Percentiles rank a stretch among this genome's conserved stretches.
These are phyloP conservation scores for Effrenium voratum DNA, from an alignment of 73 alveolate species.

Conservation along the genomic window DNA sequence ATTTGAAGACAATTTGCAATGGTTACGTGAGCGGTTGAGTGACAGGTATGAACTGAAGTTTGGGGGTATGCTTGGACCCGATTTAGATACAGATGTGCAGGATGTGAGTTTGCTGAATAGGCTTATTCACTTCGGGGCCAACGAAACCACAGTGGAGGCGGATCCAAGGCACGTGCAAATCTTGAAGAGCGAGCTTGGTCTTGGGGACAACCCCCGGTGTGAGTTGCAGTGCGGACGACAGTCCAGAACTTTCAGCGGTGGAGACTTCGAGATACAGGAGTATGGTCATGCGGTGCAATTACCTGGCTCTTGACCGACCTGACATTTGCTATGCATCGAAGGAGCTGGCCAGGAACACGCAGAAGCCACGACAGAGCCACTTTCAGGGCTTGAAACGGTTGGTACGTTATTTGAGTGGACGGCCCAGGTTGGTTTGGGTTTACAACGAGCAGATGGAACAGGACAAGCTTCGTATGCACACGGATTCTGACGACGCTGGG, in stretches of 20 bases:
- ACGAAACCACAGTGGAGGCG: neutral
- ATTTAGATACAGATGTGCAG: neutral
- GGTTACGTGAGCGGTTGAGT: neutral
- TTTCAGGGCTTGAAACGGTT: neutral
- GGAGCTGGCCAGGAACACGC: no score
- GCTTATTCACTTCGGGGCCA: neutral
- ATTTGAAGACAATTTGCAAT: neutral
- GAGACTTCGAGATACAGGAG: neutral
- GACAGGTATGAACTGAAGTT: slow-evolving; percentile 18
- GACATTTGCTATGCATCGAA: slow-evolving; percentile 3
- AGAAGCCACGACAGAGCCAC: neutral
- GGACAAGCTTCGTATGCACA: neutral
- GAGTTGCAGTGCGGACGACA: neutral
- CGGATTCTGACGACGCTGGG: slow-evolving; percentile 35
- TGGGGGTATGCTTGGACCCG: slow-evolving; percentile 59
- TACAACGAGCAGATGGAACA: neutral
- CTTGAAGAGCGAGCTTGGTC: neutral
- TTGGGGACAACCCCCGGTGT: slow-evolving; percentile 1
- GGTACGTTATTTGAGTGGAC: slow-evolving; percentile 8
- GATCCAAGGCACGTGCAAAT: slow-evolving; percentile 57
- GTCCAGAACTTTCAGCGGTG: neutral
- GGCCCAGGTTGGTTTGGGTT: slow-evolving; percentile 13
- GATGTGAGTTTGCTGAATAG: slow-evolving; percentile 18
- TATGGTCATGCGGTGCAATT: slow-evolving; percentile 7
- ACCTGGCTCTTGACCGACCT: slow-evolving; percentile 29